A percentile compares a stretch with the other conserved stretches of the same genome.
Conservation (phyloP, 805 yeast species). For the Tetrapisispora namnaoensis region DNA sequence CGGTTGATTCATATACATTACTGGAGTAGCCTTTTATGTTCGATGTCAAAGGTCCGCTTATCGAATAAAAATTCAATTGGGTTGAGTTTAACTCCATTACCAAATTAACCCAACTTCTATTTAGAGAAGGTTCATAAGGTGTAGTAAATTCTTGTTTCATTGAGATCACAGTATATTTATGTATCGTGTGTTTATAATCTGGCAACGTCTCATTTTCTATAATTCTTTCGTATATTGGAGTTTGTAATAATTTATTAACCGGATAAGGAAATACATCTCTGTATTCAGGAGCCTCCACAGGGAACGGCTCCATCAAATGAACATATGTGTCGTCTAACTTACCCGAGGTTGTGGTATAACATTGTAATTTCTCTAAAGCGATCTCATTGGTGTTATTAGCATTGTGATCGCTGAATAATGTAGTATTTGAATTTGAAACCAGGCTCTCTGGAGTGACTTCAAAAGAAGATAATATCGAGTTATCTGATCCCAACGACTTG, state of each 20-base stretch:
- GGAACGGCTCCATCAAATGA: constrained; percentile 10
- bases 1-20: constrained; percentile 12
- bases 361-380: background rate
- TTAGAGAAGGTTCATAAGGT: constrained; percentile 61
- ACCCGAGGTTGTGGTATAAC: background rate
- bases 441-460: background rate
- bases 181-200: constrained; percentile 53
- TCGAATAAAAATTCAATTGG: constrained; percentile 59
- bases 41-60: constrained; percentile 28
- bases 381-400: background rate
- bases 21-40: constrained; percentile 23
- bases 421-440: background rate
- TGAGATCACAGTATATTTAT: constrained; percentile 44
- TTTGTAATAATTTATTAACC: background rate
- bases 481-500: background rate
- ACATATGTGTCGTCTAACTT: background rate
- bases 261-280: constrained; percentile 15
- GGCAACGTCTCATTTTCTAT: constrained; percentile 44
- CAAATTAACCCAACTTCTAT: constrained; percentile 60
- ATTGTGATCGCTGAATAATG: background rate
- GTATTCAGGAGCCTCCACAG: constrained; percentile 29
- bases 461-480: background rate
- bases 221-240: constrained; percentile 29
- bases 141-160: constrained; percentile 68
- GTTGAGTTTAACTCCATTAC: constrained; percentile 77